Conservation (phyloP, 1,139 yeast species). For the Geotrichum restrictum region DNA sequence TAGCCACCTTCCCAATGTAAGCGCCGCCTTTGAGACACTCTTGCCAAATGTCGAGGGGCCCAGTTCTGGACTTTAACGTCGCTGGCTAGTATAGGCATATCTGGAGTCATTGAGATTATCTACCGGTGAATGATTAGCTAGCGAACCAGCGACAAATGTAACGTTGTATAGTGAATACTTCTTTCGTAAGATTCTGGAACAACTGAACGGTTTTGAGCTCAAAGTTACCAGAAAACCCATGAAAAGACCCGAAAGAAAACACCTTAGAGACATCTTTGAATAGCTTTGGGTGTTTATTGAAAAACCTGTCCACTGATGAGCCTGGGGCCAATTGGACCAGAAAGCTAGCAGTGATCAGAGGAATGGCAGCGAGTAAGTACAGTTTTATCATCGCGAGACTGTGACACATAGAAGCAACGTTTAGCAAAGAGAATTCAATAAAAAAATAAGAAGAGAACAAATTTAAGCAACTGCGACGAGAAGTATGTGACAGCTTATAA, state of each 20-base stretch:
- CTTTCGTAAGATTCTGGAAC: slow-evolving; percentile 21
- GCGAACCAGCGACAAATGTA: neutral
- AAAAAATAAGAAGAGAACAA: neutral
- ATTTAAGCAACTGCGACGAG: neutral
- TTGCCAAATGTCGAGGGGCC: slow-evolving; percentile 70
- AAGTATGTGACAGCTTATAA: too few relatives aligned
- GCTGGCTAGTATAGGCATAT: slow-evolving; percentile 18
- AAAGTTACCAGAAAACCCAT: slow-evolving; percentile 34
- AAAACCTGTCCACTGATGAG: slow-evolving; percentile 26
- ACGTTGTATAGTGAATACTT: slow-evolving; percentile 1
- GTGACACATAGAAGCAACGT: neutral
- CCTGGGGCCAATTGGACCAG: slow-evolving; percentile 31
- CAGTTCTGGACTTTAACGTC: slow-evolving; percentile 41
- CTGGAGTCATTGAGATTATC: slow-evolving; percentile 19
- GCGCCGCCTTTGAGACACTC: slow-evolving; percentile 54
- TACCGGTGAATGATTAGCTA: slow-evolving; percentile 4
- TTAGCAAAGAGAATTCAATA: neutral
- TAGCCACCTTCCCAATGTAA: slow-evolving; percentile 34
- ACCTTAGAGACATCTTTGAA: slow-evolving; percentile 27
- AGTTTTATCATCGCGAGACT: slow-evolving; percentile 2
- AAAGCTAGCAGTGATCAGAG: slow-evolving; percentile 22
- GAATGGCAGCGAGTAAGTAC: neutral
- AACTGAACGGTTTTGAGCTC: slow-evolving; percentile 24
- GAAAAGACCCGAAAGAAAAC: slow-evolving; percentile 33
- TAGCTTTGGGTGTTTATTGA: slow-evolving; percentile 29